Percentiles rank a stretch among this genome's conserved stretches.
Evolutionary conservation across 441 rosid genomes (phyloP).

Genomic region (Biscutella auriculata): DNA sequence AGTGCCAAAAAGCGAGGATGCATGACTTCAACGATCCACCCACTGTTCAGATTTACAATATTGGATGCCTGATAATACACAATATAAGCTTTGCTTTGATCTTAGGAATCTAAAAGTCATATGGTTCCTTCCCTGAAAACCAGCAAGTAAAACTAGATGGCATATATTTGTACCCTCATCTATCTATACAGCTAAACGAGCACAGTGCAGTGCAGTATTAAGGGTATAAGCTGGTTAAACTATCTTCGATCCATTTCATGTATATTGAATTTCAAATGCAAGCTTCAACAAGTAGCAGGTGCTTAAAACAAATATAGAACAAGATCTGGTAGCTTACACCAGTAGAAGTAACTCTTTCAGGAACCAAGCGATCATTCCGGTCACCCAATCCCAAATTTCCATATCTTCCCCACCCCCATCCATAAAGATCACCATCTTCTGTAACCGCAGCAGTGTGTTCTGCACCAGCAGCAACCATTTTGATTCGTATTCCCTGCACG

Average conservation of each 20-base stretch:
- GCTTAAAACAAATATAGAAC: background rate
- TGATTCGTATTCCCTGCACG: constrained; percentile 62
- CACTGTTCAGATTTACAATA: background rate
- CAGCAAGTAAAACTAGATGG: background rate
- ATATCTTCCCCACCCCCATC: constrained; percentile 99
- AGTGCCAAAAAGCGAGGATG: background rate
- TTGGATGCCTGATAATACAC: background rate
- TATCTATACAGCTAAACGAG: background rate
- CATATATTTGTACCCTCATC: background rate
- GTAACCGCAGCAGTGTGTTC: constrained; percentile 96
- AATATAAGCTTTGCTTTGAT: background rate
- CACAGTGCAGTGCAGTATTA: background rate
- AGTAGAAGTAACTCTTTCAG: constrained; percentile 56
- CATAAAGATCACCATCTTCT: constrained; percentile 87
- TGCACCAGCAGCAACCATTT: constrained; percentile 98
- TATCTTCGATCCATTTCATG: background rate
- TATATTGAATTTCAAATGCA: background rate
- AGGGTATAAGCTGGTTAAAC: background rate
- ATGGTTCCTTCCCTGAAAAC: constrained; percentile 1
- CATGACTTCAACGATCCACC: background rate
- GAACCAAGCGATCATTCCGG: constrained; percentile 78
- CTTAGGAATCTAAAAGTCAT: background rate
- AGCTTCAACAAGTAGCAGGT: background rate
- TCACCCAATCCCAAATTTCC: constrained; percentile 98
- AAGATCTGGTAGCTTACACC: constrained; percentile 39